phyloP scores from a whole-genome alignment of 352 stramenopile genomes.

The Phytophthora agathidicida region DNA sequence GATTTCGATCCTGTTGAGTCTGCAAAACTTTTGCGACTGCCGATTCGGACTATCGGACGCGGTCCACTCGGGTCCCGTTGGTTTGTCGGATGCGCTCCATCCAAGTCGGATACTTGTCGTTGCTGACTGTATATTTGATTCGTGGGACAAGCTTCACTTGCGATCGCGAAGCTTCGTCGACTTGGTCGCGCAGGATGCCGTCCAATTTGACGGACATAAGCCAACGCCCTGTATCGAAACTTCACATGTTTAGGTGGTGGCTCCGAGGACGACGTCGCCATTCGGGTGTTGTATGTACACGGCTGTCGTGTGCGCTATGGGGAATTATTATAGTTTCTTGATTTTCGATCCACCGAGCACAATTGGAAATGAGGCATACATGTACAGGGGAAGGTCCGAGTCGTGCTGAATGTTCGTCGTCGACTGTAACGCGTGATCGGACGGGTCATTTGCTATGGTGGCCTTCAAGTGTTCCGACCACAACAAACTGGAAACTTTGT shows the following conservation, averaged over 20 bases:
- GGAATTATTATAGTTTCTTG: not conserved
- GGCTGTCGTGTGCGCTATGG: not conserved
- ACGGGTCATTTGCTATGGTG: conserved; percentile 2
- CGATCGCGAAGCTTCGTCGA: conserved; percentile 14
- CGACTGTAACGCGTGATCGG: conserved; percentile 7
- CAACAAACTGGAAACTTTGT: conserved; percentile 2
- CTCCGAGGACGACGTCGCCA: conserved; percentile 16
- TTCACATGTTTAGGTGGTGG: conserved; percentile 23
- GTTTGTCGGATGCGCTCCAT: conserved; percentile 1
- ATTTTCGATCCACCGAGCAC: conserved; percentile 6
- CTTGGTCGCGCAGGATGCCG: conserved; percentile 13
- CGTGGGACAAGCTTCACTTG: not conserved
- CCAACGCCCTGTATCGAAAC: conserved; percentile 29
- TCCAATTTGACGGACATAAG: conserved; percentile 32
- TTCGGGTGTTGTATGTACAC: conserved; percentile 4
- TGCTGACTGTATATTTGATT: not conserved
- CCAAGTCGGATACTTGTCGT: conserved; percentile 2
- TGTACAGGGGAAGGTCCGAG: not conserved
- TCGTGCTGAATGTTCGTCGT: conserved; percentile 6
- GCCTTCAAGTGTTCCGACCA: conserved; percentile 24
- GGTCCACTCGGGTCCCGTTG: not conserved
- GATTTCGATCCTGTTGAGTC: conserved; percentile 14
- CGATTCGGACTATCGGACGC: conserved; percentile 3
- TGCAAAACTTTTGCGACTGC: conserved; percentile 6
- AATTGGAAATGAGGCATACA: conserved; percentile 8